A percentile compares a stretch with the other conserved stretches of the same genome.
phyloP scores from a whole-genome alignment of 2,329 filamentous ascomycete genomes.

The Sclerotinia subarctica region DNA sequence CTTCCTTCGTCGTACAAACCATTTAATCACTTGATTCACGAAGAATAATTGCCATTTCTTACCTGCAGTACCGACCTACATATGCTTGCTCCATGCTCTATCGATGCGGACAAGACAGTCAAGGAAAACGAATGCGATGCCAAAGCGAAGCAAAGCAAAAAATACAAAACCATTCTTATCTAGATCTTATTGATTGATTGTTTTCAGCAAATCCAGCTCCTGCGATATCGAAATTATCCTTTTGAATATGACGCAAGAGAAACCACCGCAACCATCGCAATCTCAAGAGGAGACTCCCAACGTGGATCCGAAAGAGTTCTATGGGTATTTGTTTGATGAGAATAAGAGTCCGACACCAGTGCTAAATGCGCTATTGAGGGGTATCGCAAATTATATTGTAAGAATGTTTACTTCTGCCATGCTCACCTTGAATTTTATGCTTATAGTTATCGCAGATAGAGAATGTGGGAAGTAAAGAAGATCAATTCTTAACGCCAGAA shows the following conservation, averaged over 20 bases:
- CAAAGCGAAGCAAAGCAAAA: not conserved
- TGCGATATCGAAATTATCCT: constrained; percentile 20
- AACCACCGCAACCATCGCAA: constrained; percentile 21
- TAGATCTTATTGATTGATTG: constrained; percentile 7
- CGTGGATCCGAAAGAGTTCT: constrained; percentile 41
- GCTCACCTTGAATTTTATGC: not conserved
- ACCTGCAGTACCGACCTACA: not conserved
- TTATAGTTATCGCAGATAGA: constrained; percentile 45
- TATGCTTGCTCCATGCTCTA: not conserved
- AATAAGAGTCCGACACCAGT: constrained; percentile 66
- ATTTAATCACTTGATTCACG: constrained; percentile 9
- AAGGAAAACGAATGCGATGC: constrained; percentile 10
- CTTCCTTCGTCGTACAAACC: constrained; percentile 5
- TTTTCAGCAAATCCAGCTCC: not conserved
- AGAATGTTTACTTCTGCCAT: constrained; percentile 37
- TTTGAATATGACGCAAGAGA: constrained; percentile 11
- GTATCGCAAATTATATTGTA: constrained; percentile 70
- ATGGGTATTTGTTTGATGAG: constrained; percentile 65
- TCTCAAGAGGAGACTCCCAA: constrained; percentile 26
- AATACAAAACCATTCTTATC: not conserved
- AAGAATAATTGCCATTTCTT: not conserved
- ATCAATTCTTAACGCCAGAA: constrained; percentile 55
- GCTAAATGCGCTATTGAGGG: constrained; percentile 64
- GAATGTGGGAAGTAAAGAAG: constrained; percentile 56
- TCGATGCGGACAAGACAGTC: constrained; percentile 16